Evolutionary conservation across 495 filamentous ascomycete species (phyloP).

Genomic region (Saxophila tyrrhenica): DNA sequence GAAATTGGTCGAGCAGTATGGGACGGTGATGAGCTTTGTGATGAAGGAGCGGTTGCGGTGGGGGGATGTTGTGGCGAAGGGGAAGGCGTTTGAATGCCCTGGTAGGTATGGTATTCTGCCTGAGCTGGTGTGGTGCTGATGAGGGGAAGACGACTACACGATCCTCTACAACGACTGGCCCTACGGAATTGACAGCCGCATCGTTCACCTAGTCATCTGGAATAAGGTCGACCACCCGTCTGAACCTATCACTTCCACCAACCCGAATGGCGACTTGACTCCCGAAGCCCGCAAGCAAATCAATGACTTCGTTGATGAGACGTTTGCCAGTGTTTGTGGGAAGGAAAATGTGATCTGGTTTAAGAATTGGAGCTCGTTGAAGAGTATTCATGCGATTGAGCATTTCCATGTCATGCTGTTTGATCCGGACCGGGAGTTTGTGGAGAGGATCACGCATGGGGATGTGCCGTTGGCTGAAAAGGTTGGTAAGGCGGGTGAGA

Average conservation of each 20-base stretch:
- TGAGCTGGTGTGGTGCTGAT: constrained; percentile 20
- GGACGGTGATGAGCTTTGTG: constrained; percentile 66
- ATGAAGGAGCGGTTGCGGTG: constrained; percentile 62
- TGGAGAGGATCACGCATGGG: constrained; percentile 27
- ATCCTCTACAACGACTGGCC: constrained; percentile 88
- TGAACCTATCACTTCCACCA: constrained; percentile 43
- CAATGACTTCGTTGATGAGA: constrained; percentile 52
- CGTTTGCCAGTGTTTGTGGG: constrained; percentile 51
- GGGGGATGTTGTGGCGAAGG: constrained; percentile 31
- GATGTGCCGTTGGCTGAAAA: not conserved
- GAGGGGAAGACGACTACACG: constrained; percentile 66
- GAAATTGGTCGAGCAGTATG: constrained; percentile 58
- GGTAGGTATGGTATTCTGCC: not conserved
- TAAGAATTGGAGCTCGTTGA: constrained; percentile 84
- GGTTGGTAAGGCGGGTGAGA: not conserved
- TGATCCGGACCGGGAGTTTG: constrained; percentile 46
- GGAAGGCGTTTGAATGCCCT: constrained; percentile 31
- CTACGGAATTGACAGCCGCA: constrained; percentile 60
- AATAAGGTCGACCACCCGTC: constrained; percentile 26
- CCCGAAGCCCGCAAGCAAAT: constrained; percentile 50
- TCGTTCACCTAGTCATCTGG: constrained; percentile 66
- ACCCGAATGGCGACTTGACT: constrained; percentile 56
- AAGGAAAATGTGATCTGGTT: constrained; percentile 62
- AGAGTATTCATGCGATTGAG: constrained; percentile 74
- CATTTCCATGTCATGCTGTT: constrained; percentile 62